These are phyloP conservation scores for Rutstroemia sp. DNA, from an alignment of 2,329 filamentous ascomycete genomes.

Conservation along the genomic window DNA sequence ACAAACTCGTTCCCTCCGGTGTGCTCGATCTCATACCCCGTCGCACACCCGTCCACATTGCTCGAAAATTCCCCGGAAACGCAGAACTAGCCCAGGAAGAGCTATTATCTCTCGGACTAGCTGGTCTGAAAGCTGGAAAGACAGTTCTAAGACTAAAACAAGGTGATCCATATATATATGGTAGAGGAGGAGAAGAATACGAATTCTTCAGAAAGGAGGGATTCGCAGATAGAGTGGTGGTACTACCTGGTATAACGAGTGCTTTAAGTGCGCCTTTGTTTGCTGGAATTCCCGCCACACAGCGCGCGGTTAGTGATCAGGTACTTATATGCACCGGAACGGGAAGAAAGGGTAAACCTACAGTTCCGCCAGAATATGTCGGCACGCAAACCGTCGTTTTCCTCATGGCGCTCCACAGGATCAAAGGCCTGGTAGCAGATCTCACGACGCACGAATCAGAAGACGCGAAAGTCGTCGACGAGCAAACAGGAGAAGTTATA, in stretches of 20 bases:
- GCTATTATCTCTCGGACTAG: slow-evolving; percentile 70
- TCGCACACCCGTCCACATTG: slow-evolving; percentile 81
- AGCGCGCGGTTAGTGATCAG: slow-evolving; percentile 84
- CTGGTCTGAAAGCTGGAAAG: slow-evolving; percentile 60
- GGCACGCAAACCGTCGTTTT: slow-evolving; percentile 79
- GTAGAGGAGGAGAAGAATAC: slow-evolving; percentile 88
- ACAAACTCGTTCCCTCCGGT: slow-evolving; percentile 77
- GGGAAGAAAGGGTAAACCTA: slow-evolving; percentile 78
- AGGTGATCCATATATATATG: slow-evolving; percentile 94
- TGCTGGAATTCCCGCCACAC: slow-evolving; percentile 79
- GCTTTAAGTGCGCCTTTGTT: slow-evolving; percentile 84
- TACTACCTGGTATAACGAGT: slow-evolving; percentile 86
- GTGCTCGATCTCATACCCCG: slow-evolving; percentile 88
- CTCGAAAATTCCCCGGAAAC: slow-evolving; percentile 95
- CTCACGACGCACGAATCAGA: slow-evolving; percentile 44
- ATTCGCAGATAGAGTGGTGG: slow-evolving; percentile 53
- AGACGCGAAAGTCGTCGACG: slow-evolving; percentile 28
- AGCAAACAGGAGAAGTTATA: slow-evolving; percentile 28
- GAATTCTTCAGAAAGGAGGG: slow-evolving; percentile 72
- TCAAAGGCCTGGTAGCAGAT: slow-evolving; percentile 65
- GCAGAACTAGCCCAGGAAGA: slow-evolving; percentile 91
- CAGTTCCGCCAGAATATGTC: slow-evolving; percentile 73
- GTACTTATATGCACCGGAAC: slow-evolving; percentile 96
- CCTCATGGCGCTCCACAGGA: slow-evolving; percentile 87
- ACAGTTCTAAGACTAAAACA: slow-evolving; percentile 89